phyloP scores from a whole-genome alignment of 176 grass and related monocot genomes.

The Zea mays region DNA sequence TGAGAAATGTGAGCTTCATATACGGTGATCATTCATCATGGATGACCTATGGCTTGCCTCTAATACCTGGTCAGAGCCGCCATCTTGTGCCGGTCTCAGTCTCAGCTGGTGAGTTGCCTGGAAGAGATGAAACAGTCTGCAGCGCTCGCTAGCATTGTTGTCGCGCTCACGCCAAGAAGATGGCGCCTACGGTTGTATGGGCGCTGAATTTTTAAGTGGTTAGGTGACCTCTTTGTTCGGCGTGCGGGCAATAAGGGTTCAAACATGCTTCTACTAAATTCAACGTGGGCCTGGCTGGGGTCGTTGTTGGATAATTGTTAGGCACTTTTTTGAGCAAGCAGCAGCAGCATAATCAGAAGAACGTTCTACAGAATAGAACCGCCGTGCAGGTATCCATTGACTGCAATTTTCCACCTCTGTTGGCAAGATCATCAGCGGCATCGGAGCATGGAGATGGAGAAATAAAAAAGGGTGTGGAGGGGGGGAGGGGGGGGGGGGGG shows the following conservation, averaged over 20 bases:
- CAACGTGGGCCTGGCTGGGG: not conserved
- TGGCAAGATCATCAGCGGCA: not conserved
- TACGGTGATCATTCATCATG: not conserved
- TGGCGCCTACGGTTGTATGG: not conserved
- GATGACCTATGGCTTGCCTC: not conserved
- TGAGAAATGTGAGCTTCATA: slow-evolving; percentile 12
- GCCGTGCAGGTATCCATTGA: not conserved
- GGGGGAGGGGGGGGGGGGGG: no score
- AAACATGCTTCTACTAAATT: slow-evolving; percentile 35
- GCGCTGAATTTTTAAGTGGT: slow-evolving; percentile 13
- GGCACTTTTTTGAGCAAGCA: not conserved
- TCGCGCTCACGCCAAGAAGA: slow-evolving; percentile 29
- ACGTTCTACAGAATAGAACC: not conserved
- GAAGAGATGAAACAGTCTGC: slow-evolving; percentile 29
- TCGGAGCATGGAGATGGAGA: not conserved
- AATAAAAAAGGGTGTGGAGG: no score
- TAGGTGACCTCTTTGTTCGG: slow-evolving; percentile 47
- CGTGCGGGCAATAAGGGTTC: slow-evolving; percentile 38
- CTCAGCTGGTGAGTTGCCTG: slow-evolving; percentile 23
- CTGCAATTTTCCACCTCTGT: not conserved
- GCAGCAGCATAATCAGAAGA: slow-evolving; percentile 19
- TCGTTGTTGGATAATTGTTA: slow-evolving; percentile 41
- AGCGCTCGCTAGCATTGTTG: not conserved
- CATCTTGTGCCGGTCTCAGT: slow-evolving; percentile 22
- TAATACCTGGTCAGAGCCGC: slow-evolving; percentile 47